Conservation (phyloP, 768 basidiomycete genomes). For the Lactifluus volemus region DNA sequence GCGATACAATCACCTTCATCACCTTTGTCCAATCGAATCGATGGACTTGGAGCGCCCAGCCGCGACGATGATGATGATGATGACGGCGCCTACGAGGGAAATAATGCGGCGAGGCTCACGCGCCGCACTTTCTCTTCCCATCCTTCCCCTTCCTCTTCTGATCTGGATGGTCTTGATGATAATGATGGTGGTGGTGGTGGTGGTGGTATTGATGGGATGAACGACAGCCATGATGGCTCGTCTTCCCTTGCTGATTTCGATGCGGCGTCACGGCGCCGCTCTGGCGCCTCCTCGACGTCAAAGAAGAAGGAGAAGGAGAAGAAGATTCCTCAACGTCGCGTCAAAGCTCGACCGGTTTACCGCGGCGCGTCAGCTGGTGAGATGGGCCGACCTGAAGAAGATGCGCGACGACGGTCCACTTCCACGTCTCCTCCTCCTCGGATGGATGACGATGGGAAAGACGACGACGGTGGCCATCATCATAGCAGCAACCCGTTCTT, state of each 20-base stretch:
- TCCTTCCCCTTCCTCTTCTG: neutral
- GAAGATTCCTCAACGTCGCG: slow-evolving; percentile 14
- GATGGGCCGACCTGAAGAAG: neutral
- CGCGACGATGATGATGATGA: neutral
- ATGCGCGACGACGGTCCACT: neutral
- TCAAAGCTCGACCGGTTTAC: slow-evolving; percentile 33
- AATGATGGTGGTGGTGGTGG: neutral
- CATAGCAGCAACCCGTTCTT: neutral
- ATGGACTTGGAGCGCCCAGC: neutral
- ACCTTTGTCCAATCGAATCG: neutral
- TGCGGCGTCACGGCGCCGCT: neutral
- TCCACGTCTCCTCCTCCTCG: neutral
- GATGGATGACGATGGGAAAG: neutral
- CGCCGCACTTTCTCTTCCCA: neutral
- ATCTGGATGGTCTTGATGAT: neutral
- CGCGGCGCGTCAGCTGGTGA: neutral
- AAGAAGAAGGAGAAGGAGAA: neutral
- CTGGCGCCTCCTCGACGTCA: neutral
- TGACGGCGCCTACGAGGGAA: neutral
- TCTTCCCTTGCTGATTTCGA: slow-evolving; percentile 2
- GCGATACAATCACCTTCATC: neutral
- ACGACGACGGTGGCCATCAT: neutral
- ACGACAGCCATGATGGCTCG: too few relatives aligned
- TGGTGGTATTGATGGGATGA: too few relatives aligned
- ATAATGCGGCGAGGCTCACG: neutral